Base-by-base conservation (phyloP, 441 rosid species). In the Croton setiger region DNA sequence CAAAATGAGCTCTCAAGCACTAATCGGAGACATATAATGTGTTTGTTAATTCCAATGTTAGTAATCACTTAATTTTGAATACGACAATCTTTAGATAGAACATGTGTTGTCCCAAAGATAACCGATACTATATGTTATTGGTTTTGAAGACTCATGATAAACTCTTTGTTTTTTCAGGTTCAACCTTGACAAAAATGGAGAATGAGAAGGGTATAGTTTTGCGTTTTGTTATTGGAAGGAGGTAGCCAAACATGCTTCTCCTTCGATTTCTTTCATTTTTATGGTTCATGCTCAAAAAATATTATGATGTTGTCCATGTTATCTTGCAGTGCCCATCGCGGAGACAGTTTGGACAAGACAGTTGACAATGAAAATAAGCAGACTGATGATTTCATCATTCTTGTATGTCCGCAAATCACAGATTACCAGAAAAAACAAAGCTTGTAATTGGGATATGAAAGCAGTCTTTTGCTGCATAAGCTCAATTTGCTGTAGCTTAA, bases 161-260 rank as follows among this genome's bases (percentile, higher is more conserved):
- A 18, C 18, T 27, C 23, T 59, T 68, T 7, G 49, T 76, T 37
- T 53, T 72, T 37, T 77, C 88, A 87, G 92, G 87, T 70, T 73
- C 62, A 47, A 78, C 75, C 56, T 84, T 80, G 66, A 85, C 74
- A 58, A 88, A 75, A 69, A 66, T 88, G 79, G 94, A 88, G 78
- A 84, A 83, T 62, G 87, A 86, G 69, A 91, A 86, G 77, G 93
- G 97, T 7, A 79, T 90, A 54, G 79, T 87, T 31, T 79, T 86
- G 55, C 87, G 91, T 72, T 94, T 94, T 63, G 89, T 90, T 66
- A 85, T 92, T 71, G 99, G 99, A 71, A 87, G 81, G 82, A 88
- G 98, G 98, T 94, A 53, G 66, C 72, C 21, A 74, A 31, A 37
- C 48, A 39, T 36, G 18, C 5, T 35, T 68, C 39, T 21, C 41